Evolutionary conservation across 2,329 filamentous ascomycete genomes (phyloP).

Genomic region (Paraconiothyrium brasiliense): DNA sequence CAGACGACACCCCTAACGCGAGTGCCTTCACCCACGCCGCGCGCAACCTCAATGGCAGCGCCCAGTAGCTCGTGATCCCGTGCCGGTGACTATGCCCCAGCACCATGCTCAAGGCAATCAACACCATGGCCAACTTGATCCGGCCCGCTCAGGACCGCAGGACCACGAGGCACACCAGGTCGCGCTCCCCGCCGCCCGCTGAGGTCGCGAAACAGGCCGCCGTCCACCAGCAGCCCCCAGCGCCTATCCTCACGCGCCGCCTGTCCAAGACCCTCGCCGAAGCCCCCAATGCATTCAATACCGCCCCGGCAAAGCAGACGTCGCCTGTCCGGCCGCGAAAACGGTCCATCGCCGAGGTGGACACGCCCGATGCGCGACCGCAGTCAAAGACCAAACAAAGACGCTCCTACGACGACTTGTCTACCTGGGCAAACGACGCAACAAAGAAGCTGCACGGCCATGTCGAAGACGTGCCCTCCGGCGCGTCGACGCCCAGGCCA

Average conservation of each 20-base stretch:
- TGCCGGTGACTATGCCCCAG: slow-evolving; percentile 36
- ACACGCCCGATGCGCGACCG: slow-evolving; percentile 46
- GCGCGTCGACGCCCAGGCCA: slow-evolving; percentile 42
- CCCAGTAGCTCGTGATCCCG: slow-evolving; percentile 18
- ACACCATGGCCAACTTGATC: slow-evolving; percentile 40
- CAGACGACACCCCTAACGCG: slow-evolving; percentile 42
- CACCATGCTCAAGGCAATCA: slow-evolving; percentile 38
- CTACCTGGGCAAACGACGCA: slow-evolving; percentile 56
- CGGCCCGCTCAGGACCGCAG: slow-evolving; percentile 47
- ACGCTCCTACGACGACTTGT: slow-evolving; percentile 54
- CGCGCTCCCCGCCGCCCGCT: slow-evolving; percentile 31
- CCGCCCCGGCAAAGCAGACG: slow-evolving; percentile 22
- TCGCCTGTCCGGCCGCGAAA: slow-evolving; percentile 41
- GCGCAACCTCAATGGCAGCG: slow-evolving; percentile 44
- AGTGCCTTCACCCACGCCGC: slow-evolving; percentile 35
- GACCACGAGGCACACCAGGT: slow-evolving; percentile 37
- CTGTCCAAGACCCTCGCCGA: slow-evolving; percentile 35
- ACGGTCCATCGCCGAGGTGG: slow-evolving; percentile 38
- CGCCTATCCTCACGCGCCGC: slow-evolving; percentile 38
- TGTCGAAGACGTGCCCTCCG: slow-evolving; percentile 45
- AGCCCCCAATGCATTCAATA: slow-evolving; percentile 30
- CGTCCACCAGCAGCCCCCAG: slow-evolving; percentile 27
- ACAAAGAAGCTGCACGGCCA: slow-evolving; percentile 43
- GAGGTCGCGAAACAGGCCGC: slow-evolving; percentile 35
- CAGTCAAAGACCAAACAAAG: slow-evolving; percentile 55